A percentile compares a stretch with the other conserved stretches of the same genome.
These are phyloP conservation scores for Rhodotorula babjevae DNA, from an alignment of 768 basidiomycete species.

Conservation along the genomic window DNA sequence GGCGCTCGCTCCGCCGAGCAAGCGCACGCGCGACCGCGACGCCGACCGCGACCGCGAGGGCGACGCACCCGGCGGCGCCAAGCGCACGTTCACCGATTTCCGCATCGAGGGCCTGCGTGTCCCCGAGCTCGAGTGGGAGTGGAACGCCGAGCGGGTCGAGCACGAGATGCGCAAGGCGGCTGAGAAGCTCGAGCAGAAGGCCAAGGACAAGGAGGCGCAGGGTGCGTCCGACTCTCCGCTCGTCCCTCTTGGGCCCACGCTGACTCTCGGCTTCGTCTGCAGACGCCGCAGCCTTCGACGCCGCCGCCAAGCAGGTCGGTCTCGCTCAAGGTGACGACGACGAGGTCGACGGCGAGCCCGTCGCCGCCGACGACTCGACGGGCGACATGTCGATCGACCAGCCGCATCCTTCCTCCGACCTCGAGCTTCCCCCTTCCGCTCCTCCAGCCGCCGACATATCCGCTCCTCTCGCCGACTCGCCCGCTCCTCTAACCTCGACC, in stretches of 20 bases:
- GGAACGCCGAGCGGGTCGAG: slow-evolving; percentile 51
- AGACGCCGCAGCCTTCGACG: background rate
- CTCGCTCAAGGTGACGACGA: background rate
- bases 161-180: slow-evolving; percentile 22
- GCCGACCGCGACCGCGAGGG: slow-evolving; percentile 42
- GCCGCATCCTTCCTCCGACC: background rate
- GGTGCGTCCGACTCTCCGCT: background rate
- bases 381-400: slow-evolving; percentile 37
- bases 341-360: slow-evolving; percentile 3
- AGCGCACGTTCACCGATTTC: slow-evolving; percentile 94
- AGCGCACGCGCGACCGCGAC: slow-evolving; percentile 35
- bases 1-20: slow-evolving; percentile 5
- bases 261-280: background rate
- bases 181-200: slow-evolving; percentile 15
- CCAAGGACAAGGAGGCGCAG: slow-evolving; percentile 7
- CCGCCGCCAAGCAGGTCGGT: background rate
- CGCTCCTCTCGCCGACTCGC: background rate
- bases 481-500: background rate
- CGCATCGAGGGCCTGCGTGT: slow-evolving; percentile 89
- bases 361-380: background rate
- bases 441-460: slow-evolving; percentile 20
- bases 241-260: background rate
- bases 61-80: slow-evolving; percentile 37
- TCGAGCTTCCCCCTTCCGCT: background rate
- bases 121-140: slow-evolving; percentile 74